Conservation (phyloP, 805 yeast genomes). For the Myxozyma kluyveri region DNA sequence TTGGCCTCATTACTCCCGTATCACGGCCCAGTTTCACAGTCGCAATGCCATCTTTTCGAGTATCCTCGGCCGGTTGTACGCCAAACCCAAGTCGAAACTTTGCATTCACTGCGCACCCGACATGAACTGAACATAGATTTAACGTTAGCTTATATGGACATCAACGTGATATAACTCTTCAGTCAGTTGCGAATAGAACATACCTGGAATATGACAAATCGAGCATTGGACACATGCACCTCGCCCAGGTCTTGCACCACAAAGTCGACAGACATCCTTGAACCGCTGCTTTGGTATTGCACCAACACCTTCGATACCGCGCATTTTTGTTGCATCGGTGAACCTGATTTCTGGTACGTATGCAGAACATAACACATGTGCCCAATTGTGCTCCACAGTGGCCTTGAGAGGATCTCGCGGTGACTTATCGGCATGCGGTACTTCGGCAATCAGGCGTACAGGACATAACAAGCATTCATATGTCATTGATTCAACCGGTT, state of each 20-base stretch:
- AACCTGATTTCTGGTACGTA: constrained; percentile 49
- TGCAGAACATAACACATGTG: constrained; percentile 69
- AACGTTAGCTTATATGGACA: constrained; percentile 4
- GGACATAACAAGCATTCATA: constrained; percentile 69
- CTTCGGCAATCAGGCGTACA: constrained; percentile 35
- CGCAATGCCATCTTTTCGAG: constrained; percentile 31
- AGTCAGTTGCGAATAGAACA: constrained; percentile 1
- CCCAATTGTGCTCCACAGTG: constrained; percentile 70
- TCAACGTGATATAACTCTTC: background rate
- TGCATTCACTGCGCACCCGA: constrained; percentile 56
- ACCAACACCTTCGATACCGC: constrained; percentile 48
- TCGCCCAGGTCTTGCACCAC: constrained; percentile 48
- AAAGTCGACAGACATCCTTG: constrained; percentile 39
- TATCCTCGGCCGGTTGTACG: constrained; percentile 35
- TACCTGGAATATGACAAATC: constrained; percentile 41
- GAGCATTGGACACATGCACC: constrained; percentile 54
- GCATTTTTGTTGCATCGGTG: constrained; percentile 45
- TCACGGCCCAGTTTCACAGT: constrained; percentile 29
- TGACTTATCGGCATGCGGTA: constrained; percentile 8
- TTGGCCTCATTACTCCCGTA: constrained; percentile 34
- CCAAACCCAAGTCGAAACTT: constrained; percentile 56
- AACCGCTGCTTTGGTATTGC: constrained; percentile 34
- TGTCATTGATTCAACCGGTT: constrained; percentile 47
- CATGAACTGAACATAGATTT: constrained; percentile 43
- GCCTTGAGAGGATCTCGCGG: constrained; percentile 63